A percentile compares a stretch with the other conserved stretches of the same genome.
phyloP scores from a whole-genome alignment of 78 protist species.

The Dictyostelium discoideum region DNA sequence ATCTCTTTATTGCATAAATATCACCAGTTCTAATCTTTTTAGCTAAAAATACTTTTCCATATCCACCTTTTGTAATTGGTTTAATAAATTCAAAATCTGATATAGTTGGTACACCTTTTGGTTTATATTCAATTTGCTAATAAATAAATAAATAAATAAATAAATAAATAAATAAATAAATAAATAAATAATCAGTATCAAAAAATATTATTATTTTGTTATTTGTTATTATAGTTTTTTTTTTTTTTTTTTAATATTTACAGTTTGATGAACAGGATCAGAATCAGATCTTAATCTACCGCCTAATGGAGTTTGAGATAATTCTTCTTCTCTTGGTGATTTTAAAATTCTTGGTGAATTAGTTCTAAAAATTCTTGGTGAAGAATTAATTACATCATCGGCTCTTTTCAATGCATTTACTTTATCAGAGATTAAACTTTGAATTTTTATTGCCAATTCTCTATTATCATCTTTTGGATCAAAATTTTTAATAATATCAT shows the following conservation, averaged over 20 bases:
- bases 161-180: not conserved
- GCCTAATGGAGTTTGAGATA: not conserved
- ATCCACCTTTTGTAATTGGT: conserved; percentile 83
- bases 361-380: conserved; percentile 71
- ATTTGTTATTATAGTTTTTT: no score
- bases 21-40: conserved; percentile 85
- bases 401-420: conserved; percentile 53
- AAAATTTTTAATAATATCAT: conserved; percentile 25
- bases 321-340: conserved; percentile 27
- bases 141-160: not conserved
- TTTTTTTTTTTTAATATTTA: not conserved
- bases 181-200: not conserved
- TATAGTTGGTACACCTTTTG: conserved; percentile 79
- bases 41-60: conserved; percentile 86
- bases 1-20: conserved; percentile 93
- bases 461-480: conserved; percentile 45
- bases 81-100: conserved; percentile 79
- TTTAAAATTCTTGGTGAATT: conserved; percentile 57
- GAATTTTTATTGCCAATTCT: conserved; percentile 45
- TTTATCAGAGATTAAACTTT: conserved; percentile 67
- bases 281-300: conserved; percentile 74
- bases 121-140: not conserved
- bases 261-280: conserved; percentile 40
- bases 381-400: conserved; percentile 61
- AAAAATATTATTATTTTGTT: not conserved